Base-by-base conservation (phyloP, 768 basidiomycete genomes). In the Hortiboletus flavorubellus region DNA sequence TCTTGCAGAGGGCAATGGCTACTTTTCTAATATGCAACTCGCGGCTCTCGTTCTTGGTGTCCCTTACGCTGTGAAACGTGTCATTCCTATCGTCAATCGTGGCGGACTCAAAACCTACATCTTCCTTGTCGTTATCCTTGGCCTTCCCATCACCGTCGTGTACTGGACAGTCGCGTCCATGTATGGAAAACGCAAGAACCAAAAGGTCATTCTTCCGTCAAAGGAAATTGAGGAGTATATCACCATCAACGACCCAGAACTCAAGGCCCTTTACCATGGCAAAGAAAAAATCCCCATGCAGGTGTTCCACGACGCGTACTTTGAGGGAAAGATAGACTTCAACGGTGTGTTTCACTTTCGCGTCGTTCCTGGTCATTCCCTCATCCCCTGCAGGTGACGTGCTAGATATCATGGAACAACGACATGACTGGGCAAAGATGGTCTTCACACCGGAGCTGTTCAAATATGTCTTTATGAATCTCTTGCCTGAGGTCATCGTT, bases 211-310 rank as follows among this genome's bases (percentile, higher is more conserved):
- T 29, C 76, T 98, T 23, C 95, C 97, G 4, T 87, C 87, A 56
- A 90, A 87, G 72, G 82, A 89, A 64, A 84, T 97, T 56, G 89
- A 90, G 63, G 82, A 89, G 61, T 99, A 98, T 71, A 89, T 98
- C 67, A 88, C 86, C 43, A 87, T 98, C 75, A 86, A 91, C 56
- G 93, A 96, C 75, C 72, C 76, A 1, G 88, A 86, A 55, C 80
- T 98, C 68, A 90, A 85, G 76, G 78, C 79, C 31, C 77, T 84
- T 55, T 98, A 95, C 76, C 73, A 82, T 33, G 88, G 86, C 60
- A 90, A 86, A 73, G 82, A 85, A 63, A 98, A 97, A 74, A 98
- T 99, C 54, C 94, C 94, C 49, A 95, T 97, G 87, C 96, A 99
- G 75, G 75, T 90, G 61, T 96, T 97, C 80, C 88, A 98, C 68